phyloP scores from a whole-genome alignment of 495 filamentous ascomycete species.

The Penicillium flavigenum region DNA sequence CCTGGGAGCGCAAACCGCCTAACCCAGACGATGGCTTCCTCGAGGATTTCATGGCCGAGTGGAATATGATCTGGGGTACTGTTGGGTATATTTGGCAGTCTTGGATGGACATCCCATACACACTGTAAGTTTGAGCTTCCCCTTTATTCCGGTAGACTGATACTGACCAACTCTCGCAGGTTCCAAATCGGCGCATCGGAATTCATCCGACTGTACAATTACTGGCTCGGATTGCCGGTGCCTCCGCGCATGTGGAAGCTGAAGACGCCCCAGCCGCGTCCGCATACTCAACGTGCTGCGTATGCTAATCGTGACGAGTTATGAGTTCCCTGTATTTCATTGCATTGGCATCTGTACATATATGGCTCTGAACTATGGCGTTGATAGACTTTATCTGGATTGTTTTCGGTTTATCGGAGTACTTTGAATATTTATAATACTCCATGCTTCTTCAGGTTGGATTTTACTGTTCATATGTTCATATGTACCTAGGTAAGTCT shows the following conservation, averaged over 20 bases:
- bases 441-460: not conserved
- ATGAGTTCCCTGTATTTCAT: conserved; percentile 26
- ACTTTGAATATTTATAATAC: not conserved
- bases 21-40: conserved; percentile 41
- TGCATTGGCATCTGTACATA: conserved; percentile 22
- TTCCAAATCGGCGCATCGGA: conserved; percentile 62
- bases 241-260: conserved; percentile 66
- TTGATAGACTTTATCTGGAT: conserved; percentile 9
- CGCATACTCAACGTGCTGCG: not conserved
- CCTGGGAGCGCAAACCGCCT: conserved; percentile 37
- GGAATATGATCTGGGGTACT: conserved; percentile 57
- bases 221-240: conserved; percentile 77
- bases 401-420: conserved; percentile 1
- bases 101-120: conserved; percentile 68
- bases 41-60: conserved; percentile 65
- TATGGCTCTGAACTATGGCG: conserved; percentile 10
- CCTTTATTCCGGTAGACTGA: not conserved
- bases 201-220: conserved; percentile 63
- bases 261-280: conserved; percentile 36
- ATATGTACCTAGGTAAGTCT: not conserved
- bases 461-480: not conserved
- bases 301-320: conserved; percentile 55
- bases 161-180: conserved; percentile 36
- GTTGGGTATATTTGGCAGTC: conserved; percentile 62
- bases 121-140: conserved; percentile 58